Evolutionary conservation across 805 yeast genomes (phyloP), one percentile per base, ranked within the genome.

Genomic region (Kluyveromyces lactis): DNA sequence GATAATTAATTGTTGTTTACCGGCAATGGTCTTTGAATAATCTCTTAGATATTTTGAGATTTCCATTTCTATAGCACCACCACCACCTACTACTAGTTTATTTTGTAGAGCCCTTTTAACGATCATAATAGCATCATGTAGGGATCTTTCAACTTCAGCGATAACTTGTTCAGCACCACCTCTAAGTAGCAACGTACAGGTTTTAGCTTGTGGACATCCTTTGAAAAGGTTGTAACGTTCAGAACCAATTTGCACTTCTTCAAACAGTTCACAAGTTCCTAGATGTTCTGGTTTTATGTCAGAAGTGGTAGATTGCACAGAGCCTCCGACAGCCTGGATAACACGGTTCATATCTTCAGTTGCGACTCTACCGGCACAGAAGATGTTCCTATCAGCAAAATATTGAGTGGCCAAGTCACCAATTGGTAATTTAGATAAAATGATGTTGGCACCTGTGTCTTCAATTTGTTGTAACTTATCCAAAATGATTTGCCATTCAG

Each of bases 41-140:
- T 86, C 95, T 55, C 98, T 77, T 51, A 92, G 71, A 60, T 83
- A 77, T 60, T 78, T 86, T 28, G 97, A 87, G 30, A 92, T 57
- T 59, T 92, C 97, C 98, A 92, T 92, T 65, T 92, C 98, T 47
- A 87, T 82, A 26, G 99, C 99, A 47, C 99, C 99, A 48, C 99
- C 99, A 46, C 99, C 99, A 11, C 95, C 97, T 42, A 92, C 98
- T 49, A 92, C 79, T 21, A 76, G 68, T 55, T 79, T 82, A 59
- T 89, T 89, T 56, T 84, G 80, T 31, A 92, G 77, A 2, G 97
- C 94, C 53, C 98, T 75, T 66, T 89, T 90, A 33, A 90, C 97
- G 60, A 92, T 89, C 98, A 90, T 90, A 37, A 92, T 86, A 37
- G 98, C 98, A 66, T 92, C 99, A 58, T 92, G 97, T 50, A 92